Evolutionary conservation across 176 grass and related monocot species (phyloP).

Genomic region (Bromus sterilis): DNA sequence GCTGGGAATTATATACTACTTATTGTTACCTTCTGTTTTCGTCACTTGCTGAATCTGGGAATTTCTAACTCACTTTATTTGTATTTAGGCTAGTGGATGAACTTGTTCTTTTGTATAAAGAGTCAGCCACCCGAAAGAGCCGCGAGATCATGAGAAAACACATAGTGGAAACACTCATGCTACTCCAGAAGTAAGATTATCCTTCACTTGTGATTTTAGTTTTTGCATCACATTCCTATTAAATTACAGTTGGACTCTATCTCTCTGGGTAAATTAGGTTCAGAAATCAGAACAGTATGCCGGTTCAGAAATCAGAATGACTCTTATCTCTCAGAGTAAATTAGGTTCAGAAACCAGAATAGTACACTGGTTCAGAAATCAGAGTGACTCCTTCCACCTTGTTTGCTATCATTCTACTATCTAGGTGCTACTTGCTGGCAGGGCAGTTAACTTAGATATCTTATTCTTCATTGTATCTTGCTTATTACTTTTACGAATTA

Average conservation of each 20-base stretch:
- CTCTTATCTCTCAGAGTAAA: no score
- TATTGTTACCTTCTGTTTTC: not conserved
- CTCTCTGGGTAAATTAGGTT: not conserved
- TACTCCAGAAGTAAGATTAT: slow-evolving; percentile 62
- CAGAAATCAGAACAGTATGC: not conserved
- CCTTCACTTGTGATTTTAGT: not conserved
- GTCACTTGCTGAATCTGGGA: not conserved
- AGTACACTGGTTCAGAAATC: not conserved
- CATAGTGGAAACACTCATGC: slow-evolving; percentile 45
- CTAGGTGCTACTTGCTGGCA: not conserved
- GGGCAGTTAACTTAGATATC: not conserved
- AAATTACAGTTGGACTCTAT: not conserved
- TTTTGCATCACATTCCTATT: not conserved
- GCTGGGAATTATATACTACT: not conserved
- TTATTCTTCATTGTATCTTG: not conserved
- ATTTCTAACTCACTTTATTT: not conserved
- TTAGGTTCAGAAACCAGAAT: not conserved
- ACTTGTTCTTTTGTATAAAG: slow-evolving; percentile 72
- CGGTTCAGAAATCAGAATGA: no score
- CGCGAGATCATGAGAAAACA: slow-evolving; percentile 43
- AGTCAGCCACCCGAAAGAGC: slow-evolving; percentile 60
- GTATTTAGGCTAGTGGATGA: slow-evolving; percentile 72
- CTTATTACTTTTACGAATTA: no score
- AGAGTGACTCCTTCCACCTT: not conserved
- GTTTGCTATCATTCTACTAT: not conserved